Base-by-base conservation (phyloP, 768 basidiomycete genomes). In the Cystobasidium onofrii region DNA sequence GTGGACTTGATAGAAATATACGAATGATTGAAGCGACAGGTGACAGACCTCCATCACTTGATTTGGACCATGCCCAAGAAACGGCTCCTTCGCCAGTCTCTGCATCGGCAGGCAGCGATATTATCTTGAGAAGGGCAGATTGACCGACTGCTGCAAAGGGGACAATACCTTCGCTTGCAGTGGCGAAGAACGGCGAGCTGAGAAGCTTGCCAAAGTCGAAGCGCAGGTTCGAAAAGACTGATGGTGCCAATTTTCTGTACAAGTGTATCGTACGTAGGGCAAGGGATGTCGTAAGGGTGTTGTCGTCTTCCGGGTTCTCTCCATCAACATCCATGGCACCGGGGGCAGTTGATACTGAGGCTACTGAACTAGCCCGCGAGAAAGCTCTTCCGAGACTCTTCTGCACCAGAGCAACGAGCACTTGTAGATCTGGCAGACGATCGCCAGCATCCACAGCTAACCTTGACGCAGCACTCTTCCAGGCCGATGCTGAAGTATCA, bases 341-440 rank as follows among this genome's bases (percentile, higher is more conserved):
- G 77, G 78, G 43, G 10, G 65, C 27, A 80, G 73, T 12, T 62
- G 64, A 54, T 36, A 78, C 18, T 29, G 77, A 70, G 13, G 80
- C 78, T n/a, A 78, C 79, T 3, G 80, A 78, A 36, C 36, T 54
- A 13, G 78, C 76, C 25, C 70, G 76, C 55, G 66, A 55, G 65
- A 76, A 82, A 76, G 80, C 69, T 71, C 69, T 13, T 10, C 69
- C 69, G 23, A 71, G 54, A 29, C 69, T 55, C 33, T 87, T 79
- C 76, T 92, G 89, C 6, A 89, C 88, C 79, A 92, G 91, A 0
- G 88, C 90, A 10, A 96, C 85, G 70, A 95, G 82, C 60, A 93
- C 91, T 78, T 89, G 87, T 73, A 94, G 88, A 60, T 93, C 93
- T 0, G 94, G 94, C 0, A 93, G 85, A 1, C 92, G 85, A 15